Evolutionary conservation across 1,284 basidiomycete species (phyloP), one percentile per base, ranked within the genome.

Genomic region (Ceratobasidium sp.): DNA sequence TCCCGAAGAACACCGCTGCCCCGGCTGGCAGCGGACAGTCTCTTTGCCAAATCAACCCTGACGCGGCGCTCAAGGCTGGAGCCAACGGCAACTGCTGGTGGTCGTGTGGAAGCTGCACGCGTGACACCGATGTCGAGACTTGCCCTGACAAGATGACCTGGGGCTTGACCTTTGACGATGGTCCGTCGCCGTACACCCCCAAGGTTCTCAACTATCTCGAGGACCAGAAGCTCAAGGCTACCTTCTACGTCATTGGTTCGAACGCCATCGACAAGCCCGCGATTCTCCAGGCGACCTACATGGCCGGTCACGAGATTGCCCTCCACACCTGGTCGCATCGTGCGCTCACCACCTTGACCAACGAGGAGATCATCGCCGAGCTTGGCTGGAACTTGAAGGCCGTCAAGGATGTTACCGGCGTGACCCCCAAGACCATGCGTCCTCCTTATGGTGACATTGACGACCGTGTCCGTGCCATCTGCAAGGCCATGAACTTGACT

Each of bases 321-420:
- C 50, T 67, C n/a, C 62, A 67, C 27, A 67, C 62, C 62, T 67
- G 62, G 62, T 67, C 62, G 31, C 62, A 67, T 42, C 62, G 62
- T 20, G 62, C 62, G 3, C 50, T 67, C 25, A 98, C 72, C 12
- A 69, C 87, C 42, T 82, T 95, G 71, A 88, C 92, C 56, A 98
- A 89, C 77, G 88, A 87, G 76, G 83, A 97, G 81, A 86, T 98
- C 71, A 93, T 98, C 25, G 94, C 94, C 32, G 95, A 98, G 79
- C 84, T 98, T 54, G 94, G 92, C 54, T 98, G 93, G 91, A 92
- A 93, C 70, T 90, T 89, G 73, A 87, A 93, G 80, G 87, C 89
- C 64, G 96, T 98, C 80, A 86, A 89, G 71, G 80, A 81, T 58
- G 75, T 78, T 45, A 76, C 58, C 58, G 70, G 70, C 40, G 89